Percentiles rank a stretch among this genome's conserved stretches.
Evolutionary conservation across 108 stramenopile genomes (phyloP).

Genomic region (Mediolabrus comicus): DNA sequence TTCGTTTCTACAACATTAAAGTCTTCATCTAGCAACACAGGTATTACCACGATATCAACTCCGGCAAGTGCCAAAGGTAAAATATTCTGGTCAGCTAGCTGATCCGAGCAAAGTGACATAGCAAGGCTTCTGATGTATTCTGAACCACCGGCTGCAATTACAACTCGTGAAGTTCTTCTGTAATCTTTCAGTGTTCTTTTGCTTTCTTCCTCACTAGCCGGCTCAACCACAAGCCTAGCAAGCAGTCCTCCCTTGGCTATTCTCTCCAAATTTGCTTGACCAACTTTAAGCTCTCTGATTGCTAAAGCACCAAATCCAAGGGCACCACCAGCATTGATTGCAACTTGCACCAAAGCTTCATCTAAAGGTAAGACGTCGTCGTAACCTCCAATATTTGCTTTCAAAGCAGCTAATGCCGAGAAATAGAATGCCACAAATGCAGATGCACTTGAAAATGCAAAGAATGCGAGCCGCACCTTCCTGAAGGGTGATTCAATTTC

Average conservation of each 20-base stretch:
- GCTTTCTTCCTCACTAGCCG: constrained; percentile 19
- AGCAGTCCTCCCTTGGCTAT: constrained; percentile 73
- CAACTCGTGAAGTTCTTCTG: constrained; percentile 62
- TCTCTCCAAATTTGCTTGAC: constrained; percentile 69
- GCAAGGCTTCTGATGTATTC: constrained; percentile 71
- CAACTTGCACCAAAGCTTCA: constrained; percentile 57
- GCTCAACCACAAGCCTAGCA: constrained; percentile 64
- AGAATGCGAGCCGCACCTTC: constrained; percentile 75
- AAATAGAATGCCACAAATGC: constrained; percentile 79
- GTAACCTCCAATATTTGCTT: constrained; percentile 60
- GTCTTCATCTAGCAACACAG: constrained; percentile 61
- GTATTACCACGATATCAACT: constrained; percentile 68
- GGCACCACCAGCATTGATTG: constrained; percentile 69
- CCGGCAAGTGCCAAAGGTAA: constrained; percentile 52
- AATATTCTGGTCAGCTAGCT: constrained; percentile 70
- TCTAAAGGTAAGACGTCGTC: constrained; percentile 62
- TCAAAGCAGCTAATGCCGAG: constrained; percentile 56
- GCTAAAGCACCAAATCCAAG: constrained; percentile 60
- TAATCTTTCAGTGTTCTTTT: constrained; percentile 55
- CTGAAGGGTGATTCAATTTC: constrained; percentile 88
- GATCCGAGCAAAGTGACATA: constrained; percentile 70
- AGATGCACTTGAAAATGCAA: constrained; percentile 55
- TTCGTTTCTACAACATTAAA: constrained; percentile 48
- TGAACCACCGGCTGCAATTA: constrained; percentile 71
- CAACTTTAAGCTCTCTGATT: constrained; percentile 61